Evolutionary conservation across 306 rosid species (phyloP).

Genomic region (Prunus padus): DNA sequence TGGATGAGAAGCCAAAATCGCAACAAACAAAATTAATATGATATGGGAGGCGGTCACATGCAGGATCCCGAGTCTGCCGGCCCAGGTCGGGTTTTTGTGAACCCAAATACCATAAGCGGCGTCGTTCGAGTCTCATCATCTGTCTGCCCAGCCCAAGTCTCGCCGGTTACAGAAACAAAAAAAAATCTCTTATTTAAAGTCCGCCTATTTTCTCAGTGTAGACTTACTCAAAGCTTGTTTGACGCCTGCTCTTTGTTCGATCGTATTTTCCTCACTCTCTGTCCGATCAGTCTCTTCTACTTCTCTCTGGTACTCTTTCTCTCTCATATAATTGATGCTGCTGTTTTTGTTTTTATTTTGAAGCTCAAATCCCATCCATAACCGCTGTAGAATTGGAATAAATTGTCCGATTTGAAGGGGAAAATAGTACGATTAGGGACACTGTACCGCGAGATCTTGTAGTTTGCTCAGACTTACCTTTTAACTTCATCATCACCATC

Average conservation of each 20-base stretch:
- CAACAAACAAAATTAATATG: constrained; percentile 29
- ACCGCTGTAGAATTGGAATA: constrained; percentile 3
- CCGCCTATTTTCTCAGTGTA: constrained; percentile 30
- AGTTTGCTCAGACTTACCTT: not conserved
- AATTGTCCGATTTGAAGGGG: not conserved
- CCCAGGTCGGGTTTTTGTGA: constrained; percentile 29
- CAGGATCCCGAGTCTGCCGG: constrained; percentile 62
- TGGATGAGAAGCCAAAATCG: not conserved
- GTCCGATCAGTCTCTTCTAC: constrained; percentile 6
- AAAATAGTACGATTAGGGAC: constrained; percentile 25
- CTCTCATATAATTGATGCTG: not conserved
- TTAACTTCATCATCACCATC: not conserved
- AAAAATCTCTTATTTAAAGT: not conserved
- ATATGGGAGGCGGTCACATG: constrained; percentile 44
- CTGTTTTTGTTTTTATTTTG: constrained; percentile 7
- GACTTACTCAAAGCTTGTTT: constrained; percentile 1
- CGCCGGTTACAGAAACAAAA: constrained; percentile 40
- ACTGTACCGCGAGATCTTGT: constrained; percentile 51
- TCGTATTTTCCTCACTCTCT: constrained; percentile 26
- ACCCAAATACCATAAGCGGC: constrained; percentile 11
- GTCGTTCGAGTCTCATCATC: constrained; percentile 21
- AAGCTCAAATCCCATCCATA: constrained; percentile 17
- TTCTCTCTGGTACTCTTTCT: constrained; percentile 27
- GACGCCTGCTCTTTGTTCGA: constrained; percentile 12
- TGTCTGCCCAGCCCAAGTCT: constrained; percentile 6